Evolutionary conservation across 2,329 filamentous ascomycete species (phyloP).

Genomic region (Arthrobotrys sinensis): DNA sequence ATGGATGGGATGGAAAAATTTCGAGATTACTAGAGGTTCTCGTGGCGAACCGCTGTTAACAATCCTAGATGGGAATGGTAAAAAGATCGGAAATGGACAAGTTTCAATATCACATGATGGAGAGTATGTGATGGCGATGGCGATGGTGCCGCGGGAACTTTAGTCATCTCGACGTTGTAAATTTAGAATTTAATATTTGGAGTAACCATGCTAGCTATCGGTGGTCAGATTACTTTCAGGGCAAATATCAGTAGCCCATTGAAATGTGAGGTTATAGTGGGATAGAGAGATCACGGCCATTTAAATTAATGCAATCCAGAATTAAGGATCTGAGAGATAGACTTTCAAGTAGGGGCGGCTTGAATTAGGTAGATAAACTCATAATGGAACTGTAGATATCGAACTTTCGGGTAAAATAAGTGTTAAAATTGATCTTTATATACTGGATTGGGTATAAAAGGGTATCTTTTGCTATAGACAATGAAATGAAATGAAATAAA

Average conservation of each 20-base stretch:
- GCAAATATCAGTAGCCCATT: no score
- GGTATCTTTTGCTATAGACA: constrained; percentile 20
- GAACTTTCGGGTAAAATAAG: neutral
- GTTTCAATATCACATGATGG: constrained; percentile 65
- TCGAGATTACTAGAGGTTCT: constrained; percentile 52
- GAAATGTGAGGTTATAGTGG: no score
- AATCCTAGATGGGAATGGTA: constrained; percentile 19
- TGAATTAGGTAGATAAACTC: no score
- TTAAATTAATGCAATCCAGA: no score
- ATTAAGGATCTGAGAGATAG: no score
- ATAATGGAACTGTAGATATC: no score
- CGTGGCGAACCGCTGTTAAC: constrained; percentile 41
- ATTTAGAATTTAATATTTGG: no score
- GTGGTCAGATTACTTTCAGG: no score
- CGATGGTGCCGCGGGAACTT: constrained; percentile 57
- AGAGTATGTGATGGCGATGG: constrained; percentile 64
- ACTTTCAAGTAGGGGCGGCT: no score
- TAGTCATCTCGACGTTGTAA: neutral
- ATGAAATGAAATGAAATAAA: neutral
- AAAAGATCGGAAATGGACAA: constrained; percentile 52
- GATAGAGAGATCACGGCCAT: no score
- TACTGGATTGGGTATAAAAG: constrained; percentile 15
- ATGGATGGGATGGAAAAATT: constrained; percentile 62
- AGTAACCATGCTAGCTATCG: no score
- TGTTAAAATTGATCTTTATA: constrained; percentile 7